Base-by-base conservation (phyloP, 805 yeast species). In the Candida chauliodis region DNA sequence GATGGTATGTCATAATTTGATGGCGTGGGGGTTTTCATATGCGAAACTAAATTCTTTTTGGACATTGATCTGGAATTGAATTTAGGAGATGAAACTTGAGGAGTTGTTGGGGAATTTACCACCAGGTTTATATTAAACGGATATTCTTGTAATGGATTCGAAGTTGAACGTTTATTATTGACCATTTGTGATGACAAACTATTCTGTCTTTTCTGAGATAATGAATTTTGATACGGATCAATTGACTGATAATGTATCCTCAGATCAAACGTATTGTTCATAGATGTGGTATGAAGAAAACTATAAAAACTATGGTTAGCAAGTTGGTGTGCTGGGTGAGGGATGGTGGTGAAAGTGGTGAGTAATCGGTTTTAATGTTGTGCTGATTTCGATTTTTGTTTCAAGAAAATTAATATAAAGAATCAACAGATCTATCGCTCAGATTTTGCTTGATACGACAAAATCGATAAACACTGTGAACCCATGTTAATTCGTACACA, bases 1-100 rank as follows among this genome's bases (percentile, higher is more conserved):
- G 61, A 56, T 5, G 73, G 73, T 6, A 66, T 58, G 16, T 66
- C 73, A 50, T 60, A 66, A 10, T 63, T 46, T n/a, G 61, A 58
- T 23, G 69, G 69, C 1, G 71, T 62, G 3, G 72, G 71, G 8
- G 73, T 66, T 30, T 61, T 65, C 40, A 45, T 42, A 35, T 43
- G 37, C 24, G 50, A 36, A 23, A 39, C 32, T 3, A 44, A 21
- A 21, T 38, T 43, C 26, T 42, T 43, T 32, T 50, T 43, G 8
- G 36, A 16, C 11, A 16, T 5, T 14, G 40, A 40, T 13, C 45
- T 28, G 19, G 36, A 30, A 24, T 22, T 32, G 20, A 37, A 32
- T 36, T 30, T 18, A 36, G 46, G 25, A 26, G 34, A 29, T 20
- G 27, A 11, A 8, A 34, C 30, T 19, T 38, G 25, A 11, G 38